Base-by-base conservation (phyloP, 352 stramenopile genomes). In the Phytophthora hybrid region DNA sequence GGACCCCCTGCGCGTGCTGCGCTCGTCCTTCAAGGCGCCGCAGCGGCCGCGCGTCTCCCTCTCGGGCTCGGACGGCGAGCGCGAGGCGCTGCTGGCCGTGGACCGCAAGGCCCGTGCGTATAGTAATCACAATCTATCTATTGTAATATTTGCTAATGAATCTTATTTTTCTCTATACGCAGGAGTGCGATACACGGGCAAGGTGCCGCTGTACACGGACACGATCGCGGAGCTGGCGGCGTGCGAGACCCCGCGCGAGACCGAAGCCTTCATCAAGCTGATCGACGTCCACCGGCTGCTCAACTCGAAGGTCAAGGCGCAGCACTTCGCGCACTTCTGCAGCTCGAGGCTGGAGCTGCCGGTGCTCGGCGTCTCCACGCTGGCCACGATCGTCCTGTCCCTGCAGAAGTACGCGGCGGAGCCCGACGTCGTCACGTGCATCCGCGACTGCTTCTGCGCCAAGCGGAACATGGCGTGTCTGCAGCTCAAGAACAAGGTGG, bases 261-360 rank as follows among this genome's bases (percentile, higher is more conserved):
- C 83, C 11, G 86, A 93, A 52, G 84, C 83, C n/a, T 83, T 93
- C 54, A 76, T 94, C 58, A 63, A 81, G 19, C 76, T 84, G 23
- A 84, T 92, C 34, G 59, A 81, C 60, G 41, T 89, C 14, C 79
- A 84, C 29, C 80, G 81, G 0, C 73, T 93, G 59, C 63, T 95
- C 29, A 93, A 91, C 55, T 89, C 86, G 32, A 83, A 86, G 61
- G 79, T 90, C 68, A 94, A 94, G 60, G 85, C 88, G 13, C 81
- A 91, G 63, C 88, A 94, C 71, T 93, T 93, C 69, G 87, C 85
- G 13, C 72, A 87, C 44, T 87, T 89, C 41, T 90, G 78, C 44
- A 69, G 63, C 32, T 59, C 70, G 14, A 72, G 78, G 18, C 53
- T 92, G 55, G 77, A 85, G 23, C 67, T 92, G 11, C 19, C 73